A percentile compares a stretch with the other conserved stretches of the same genome.
Evolutionary conservation across 176 grass and related monocot genomes (phyloP).

Genomic region (Dendrocalamus sinicus): DNA sequence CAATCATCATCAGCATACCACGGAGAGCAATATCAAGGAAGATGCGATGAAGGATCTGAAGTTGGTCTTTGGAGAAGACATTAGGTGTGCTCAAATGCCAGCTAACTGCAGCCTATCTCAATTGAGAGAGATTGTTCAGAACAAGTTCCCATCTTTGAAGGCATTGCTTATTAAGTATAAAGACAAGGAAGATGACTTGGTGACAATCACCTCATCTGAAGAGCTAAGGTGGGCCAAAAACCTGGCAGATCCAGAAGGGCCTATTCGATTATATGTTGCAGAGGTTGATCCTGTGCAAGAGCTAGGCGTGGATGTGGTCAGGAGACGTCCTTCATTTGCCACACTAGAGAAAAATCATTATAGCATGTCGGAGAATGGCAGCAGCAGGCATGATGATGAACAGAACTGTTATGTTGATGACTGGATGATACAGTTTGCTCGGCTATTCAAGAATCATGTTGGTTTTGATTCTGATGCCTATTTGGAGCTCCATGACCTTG

Average conservation of each 20-base stretch:
- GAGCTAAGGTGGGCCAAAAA: constrained; percentile 59
- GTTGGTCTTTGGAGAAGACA: constrained; percentile 73
- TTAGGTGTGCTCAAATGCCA: constrained; percentile 64
- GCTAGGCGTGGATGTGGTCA: constrained; percentile 49
- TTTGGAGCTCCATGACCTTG: constrained; percentile 70
- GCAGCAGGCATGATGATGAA: constrained; percentile 38
- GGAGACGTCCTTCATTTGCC: constrained; percentile 45
- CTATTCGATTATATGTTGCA: constrained; percentile 51
- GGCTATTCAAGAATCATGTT: constrained; percentile 63
- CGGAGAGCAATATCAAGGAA: constrained; percentile 39
- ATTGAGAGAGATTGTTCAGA: constrained; percentile 61
- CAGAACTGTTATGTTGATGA: constrained; percentile 48
- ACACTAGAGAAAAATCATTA: constrained; percentile 44
- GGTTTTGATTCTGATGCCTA: constrained; percentile 69
- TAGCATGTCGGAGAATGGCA: constrained; percentile 48
- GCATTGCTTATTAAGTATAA: constrained; percentile 70
- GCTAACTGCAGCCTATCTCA: constrained; percentile 57
- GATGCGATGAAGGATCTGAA: constrained; percentile 59
- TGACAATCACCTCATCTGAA: constrained; percentile 68
- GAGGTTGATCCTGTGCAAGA: constrained; percentile 61
- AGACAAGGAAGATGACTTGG: constrained; percentile 68
- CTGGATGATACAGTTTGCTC: constrained; percentile 68
- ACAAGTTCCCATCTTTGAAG: constrained; percentile 68
- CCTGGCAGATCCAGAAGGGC: constrained; percentile 50
- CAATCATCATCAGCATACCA: constrained; percentile 27